Percentiles rank a stretch among this genome's conserved stretches.
Evolutionary conservation across 2,329 filamentous ascomycete species (phyloP).

Genomic region (Hysterium pulicare): DNA sequence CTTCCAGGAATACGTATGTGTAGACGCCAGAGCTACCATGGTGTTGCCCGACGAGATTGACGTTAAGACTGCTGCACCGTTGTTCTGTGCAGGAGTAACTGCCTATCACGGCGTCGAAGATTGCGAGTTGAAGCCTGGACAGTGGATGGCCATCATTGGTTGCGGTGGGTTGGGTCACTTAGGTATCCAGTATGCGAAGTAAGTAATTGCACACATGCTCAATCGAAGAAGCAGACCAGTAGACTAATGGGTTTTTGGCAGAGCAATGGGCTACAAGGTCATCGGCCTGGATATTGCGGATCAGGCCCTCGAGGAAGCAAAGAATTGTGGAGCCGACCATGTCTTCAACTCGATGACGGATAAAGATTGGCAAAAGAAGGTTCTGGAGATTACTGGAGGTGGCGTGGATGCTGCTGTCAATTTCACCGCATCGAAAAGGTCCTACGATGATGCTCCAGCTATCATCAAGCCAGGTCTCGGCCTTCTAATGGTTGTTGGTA

Average conservation of each 20-base stretch:
- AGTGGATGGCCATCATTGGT: constrained; percentile 28
- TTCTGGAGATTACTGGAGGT: constrained; percentile 25
- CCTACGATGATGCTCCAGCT: constrained; percentile 30
- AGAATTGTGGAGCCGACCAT: constrained; percentile 28
- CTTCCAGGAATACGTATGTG: constrained; percentile 29
- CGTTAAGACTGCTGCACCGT: constrained; percentile 21
- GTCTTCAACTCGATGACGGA: constrained; percentile 29
- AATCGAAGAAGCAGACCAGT: neutral
- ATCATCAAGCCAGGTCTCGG: constrained; percentile 28
- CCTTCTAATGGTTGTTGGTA: constrained; percentile 34
- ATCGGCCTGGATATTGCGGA: constrained; percentile 29
- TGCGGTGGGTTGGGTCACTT: constrained; percentile 33
- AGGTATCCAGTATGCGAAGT: constrained; percentile 31
- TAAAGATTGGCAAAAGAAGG: constrained; percentile 26
- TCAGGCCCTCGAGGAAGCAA: constrained; percentile 26
- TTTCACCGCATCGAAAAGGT: constrained; percentile 29
- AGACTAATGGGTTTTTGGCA: constrained; percentile 1
- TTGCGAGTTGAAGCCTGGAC: constrained; percentile 22
- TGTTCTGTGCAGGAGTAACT: constrained; percentile 32
- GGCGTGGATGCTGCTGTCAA: constrained; percentile 30
- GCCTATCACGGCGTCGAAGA: constrained; percentile 29
- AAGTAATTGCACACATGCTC: constrained; percentile 6
- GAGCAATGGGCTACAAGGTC: constrained; percentile 30
- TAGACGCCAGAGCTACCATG: constrained; percentile 28
- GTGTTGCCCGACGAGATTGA: constrained; percentile 26